Evolutionary conservation across 345 rosid species (phyloP), one percentile per base, ranked within the genome.

Genomic region (Lenwebbia sp.): DNA sequence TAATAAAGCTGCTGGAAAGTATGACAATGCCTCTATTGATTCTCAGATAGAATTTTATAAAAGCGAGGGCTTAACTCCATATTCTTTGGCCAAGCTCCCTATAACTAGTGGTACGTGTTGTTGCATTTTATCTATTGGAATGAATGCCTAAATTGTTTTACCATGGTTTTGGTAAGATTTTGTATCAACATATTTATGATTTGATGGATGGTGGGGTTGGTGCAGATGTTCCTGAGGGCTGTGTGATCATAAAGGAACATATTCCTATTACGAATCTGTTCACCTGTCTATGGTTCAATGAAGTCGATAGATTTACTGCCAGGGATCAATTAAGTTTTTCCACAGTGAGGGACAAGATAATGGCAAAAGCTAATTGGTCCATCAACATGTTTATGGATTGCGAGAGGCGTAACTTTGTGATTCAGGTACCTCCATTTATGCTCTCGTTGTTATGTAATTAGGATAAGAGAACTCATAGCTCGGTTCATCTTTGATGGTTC

Each of bases 201-300:
- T 21, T 82, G 21, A 53, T 37, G 84, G 30, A 85, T 78, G 54
- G 33, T 65, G 60, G 84, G 78, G 22, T 54, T 83, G 87, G 62
- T 87, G 86, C 94, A 95, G 99, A 96, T 92, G 99, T 96, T 90
- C 99, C 99, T n/a, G 99, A 96, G 89, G 99, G 99, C 6, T 96
- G 99, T 84, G 96, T 94, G 28, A 91, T 96, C 86, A 92, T 96
- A 56, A 94, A 92, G 88, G 99, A 95, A 86, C 98, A 96, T 89
- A 90, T 92, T 76, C 96, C 98, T 10, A 92, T 95, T 57, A 92
- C 96, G 49, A 96, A 96, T 86, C 93, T 95, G 56, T 94, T 95
- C 89, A 90, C 94, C 30, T 96, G 99, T 89, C 90, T 94, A n/a
- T 96, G 99, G 99, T 96, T 95, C 92, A 94, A 95, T 60, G 99